phyloP scores from a whole-genome alignment of 2,329 filamentous ascomycete genomes.

The Hymenotorrendiella dingleyae region DNA sequence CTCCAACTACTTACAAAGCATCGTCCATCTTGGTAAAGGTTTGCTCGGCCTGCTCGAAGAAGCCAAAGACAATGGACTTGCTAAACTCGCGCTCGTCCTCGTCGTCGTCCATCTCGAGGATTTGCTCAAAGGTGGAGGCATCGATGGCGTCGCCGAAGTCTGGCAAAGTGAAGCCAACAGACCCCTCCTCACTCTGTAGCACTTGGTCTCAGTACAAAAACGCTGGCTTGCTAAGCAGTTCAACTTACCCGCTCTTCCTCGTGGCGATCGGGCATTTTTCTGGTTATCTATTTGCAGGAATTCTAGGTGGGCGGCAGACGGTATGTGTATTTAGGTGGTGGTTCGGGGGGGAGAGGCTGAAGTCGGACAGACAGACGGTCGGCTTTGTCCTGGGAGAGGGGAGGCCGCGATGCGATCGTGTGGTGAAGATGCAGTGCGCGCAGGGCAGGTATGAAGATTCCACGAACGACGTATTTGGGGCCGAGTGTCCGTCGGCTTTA shows the following conservation, averaged over 20 bases:
- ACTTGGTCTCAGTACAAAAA: background rate
- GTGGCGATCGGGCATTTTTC: slow-evolving; percentile 16
- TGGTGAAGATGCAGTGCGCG: too few species aligned
- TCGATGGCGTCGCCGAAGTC: slow-evolving; percentile 76
- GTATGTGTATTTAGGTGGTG: too few species aligned
- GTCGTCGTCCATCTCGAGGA: slow-evolving; percentile 97
- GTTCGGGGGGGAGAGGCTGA: too few species aligned
- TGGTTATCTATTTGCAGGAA: too few species aligned
- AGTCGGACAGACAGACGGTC: too few species aligned
- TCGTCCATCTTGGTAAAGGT: slow-evolving; percentile 83
- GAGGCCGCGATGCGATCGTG: too few species aligned
- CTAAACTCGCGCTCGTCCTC: slow-evolving; percentile 83
- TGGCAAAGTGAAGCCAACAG: slow-evolving; percentile 26
- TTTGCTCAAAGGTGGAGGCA: slow-evolving; percentile 77
- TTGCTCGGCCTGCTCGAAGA: slow-evolving; percentile 83
- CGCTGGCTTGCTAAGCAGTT: background rate
- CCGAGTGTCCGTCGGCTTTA: too few species aligned
- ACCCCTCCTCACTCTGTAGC: slow-evolving; percentile 30
- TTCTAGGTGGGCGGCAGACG: too few species aligned
- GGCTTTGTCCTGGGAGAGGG: too few species aligned
- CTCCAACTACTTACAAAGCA: slow-evolving; percentile 79
- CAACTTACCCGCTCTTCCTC: slow-evolving; percentile 15
- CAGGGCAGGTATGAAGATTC: too few species aligned
- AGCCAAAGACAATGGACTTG: slow-evolving; percentile 79
- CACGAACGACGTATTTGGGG: too few species aligned